Evolutionary conservation across 768 basidiomycete genomes (phyloP).

Genomic region (Calocera cornea): DNA sequence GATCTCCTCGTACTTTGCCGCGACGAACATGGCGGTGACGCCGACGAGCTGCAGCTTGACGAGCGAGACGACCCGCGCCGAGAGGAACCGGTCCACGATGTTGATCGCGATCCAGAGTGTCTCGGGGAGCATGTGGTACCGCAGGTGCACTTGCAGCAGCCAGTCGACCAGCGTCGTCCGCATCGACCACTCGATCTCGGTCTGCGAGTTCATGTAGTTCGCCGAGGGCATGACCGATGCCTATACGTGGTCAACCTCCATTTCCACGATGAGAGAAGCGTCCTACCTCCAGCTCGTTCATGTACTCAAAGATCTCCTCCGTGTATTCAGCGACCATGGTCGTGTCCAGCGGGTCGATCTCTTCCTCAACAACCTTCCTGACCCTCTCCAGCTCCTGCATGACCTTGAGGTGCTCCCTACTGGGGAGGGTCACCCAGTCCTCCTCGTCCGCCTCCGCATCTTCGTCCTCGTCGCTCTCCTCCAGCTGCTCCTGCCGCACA

Average conservation of each 20-base stretch:
- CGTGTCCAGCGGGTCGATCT: conserved; percentile 66
- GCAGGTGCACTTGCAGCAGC: conserved; percentile 92
- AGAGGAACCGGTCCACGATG: conserved; percentile 85
- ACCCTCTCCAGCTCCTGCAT: conserved; percentile 47
- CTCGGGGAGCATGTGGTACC: conserved; percentile 98
- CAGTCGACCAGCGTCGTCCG: conserved; percentile 95
- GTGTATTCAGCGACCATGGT: conserved; percentile 98
- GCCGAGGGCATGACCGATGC: conserved; percentile 79
- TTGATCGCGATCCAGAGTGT: conserved; percentile 99
- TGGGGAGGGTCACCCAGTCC: conserved; percentile 27
- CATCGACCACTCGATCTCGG: conserved; percentile 86
- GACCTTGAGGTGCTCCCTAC: conserved; percentile 22
- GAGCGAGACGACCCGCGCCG: conserved; percentile 72
- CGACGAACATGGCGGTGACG: conserved; percentile 97
- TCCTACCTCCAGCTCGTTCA: conserved; percentile 81
- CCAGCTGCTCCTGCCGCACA: conserved; percentile 4
- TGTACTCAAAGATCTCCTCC: conserved; percentile 96
- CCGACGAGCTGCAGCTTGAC: conserved; percentile 93
- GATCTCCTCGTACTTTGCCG: conserved; percentile 98
- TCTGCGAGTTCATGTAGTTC: conserved; percentile 87
- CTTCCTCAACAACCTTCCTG: conserved; percentile 48
- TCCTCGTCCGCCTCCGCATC: conserved; percentile 27
- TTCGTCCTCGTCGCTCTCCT: conserved; percentile 12
- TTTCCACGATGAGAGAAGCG: neutral
- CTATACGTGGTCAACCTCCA: conserved; percentile 32